Base-by-base conservation (phyloP, 2,329 filamentous ascomycete genomes). In the Diaporthe amygdali region DNA sequence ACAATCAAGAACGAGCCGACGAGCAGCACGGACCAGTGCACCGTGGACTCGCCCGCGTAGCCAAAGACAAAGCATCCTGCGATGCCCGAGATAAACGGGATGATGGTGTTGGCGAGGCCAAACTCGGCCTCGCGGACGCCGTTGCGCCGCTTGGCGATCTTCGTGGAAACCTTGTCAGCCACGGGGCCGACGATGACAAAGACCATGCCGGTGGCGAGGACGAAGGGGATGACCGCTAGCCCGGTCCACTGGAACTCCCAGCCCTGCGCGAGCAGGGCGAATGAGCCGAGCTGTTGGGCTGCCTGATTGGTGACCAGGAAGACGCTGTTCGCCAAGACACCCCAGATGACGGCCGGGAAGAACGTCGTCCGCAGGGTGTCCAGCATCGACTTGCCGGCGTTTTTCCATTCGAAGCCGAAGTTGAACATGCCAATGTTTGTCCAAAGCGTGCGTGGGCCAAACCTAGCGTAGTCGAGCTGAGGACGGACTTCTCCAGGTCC, bases 261-360 rank as follows among this genome's bases (percentile, higher is more conserved):
- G 56, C 79, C 78, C 56, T 74, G 75, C 14, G 75, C 75, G n/a
- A 77, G 75, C 49, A 78, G 74, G 10, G 73, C 75, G 30, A 75
- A 77, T 7, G 72, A 74, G 51, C 68, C 66, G 61, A 75, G 77
- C 74, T 78, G 78, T 59, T 74, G 72, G 22, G 76, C 74, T 8
- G 79, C 77, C 49, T 77, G 76, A 63, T 76, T 77, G 51, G 74
- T 76, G 27, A 77, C 75, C 37, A 78, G 47, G 69, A 81, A 75
- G 37, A 75, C 74, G 46, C 75, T 76, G 69, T 80, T 80, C 34
- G 78, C 71, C 12, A 79, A 63, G 5, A 80, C 76, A 10, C 75
- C 75, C 78, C 80, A 83, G 9, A 81, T 39, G 17, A 82, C 76
- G 39, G 77, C 76, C 1, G 81, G 80, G 71, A 81, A 79, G 15